Base-by-base conservation (phyloP, 2,329 filamentous ascomycete genomes). In the Parastagonospora avenae region DNA sequence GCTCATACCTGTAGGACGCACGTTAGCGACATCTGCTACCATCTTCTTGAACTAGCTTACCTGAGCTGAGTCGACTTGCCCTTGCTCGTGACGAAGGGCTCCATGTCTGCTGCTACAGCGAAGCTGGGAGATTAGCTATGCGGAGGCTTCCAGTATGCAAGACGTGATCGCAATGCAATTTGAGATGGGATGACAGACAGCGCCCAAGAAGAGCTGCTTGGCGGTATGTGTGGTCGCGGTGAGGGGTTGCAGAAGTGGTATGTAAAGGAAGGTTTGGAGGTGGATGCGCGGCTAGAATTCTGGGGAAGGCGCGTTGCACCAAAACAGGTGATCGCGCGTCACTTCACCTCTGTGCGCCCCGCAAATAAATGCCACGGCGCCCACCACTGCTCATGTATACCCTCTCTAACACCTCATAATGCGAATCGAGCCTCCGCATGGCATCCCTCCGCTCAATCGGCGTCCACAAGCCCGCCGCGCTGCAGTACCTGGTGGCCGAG, bases 361-460 rank as follows among this genome's bases (percentile, higher is more conserved):
- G 48, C 53, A 59, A 62, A 57, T 58, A 60, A 50, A 48, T 49
- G 42, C 41, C 39, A 48, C 38, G 35, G 32, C 46, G 42, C 27
- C 43, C 41, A 48, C 52, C 46, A 51, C 55, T 47, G 38, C 46
- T 28, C 50, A 46, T 44, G 24, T 19, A 8, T 19, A 8, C 45
- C 48, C 37, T 14, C 50, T 39, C 52, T 32, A 45, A 37, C 48
- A 59, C 63, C 62, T 61, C 64, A 74, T 74, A 71, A 67, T 64
- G 62, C 64, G 46, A 50, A 52, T 49, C 56, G 47, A 56, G 55
- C 52, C 46, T 61, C 56, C 52, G 55, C 52, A 99, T 99, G 95
- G 93, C 93, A 63, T 87, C 89, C 71, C 85, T 97, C 76, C 90
- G 86, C 74, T 97, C 93, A 59, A 84, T 97, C 67, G 94, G 94